phyloP scores from a whole-genome alignment of 2,329 filamentous ascomycete genomes.

The Colletotrichum higginsianum region DNA sequence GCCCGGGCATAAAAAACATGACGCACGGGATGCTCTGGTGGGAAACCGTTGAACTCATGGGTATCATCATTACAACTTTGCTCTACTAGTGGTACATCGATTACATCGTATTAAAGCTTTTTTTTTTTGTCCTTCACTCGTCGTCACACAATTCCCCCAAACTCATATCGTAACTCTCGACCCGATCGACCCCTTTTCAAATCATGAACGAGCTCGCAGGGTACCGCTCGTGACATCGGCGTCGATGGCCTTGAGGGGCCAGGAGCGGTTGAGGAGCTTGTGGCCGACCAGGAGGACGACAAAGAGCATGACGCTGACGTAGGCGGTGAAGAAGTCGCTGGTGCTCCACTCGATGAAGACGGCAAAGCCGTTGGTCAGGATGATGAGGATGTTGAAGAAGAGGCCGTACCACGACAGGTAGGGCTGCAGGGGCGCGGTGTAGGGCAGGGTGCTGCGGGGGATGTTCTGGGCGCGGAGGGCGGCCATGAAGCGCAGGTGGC shows the following conservation, averaged over 20 bases:
- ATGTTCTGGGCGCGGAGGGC: constrained; percentile 71
- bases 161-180: too few species aligned
- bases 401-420: constrained; percentile 77
- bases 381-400: constrained; percentile 75
- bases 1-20: too few species aligned
- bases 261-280: constrained; percentile 65
- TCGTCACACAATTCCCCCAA: not conserved
- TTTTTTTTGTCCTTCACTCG: not conserved
- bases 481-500: constrained; percentile 77
- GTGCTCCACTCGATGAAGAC: constrained; percentile 76
- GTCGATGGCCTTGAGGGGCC: constrained; percentile 54
- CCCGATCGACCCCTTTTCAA: not conserved
- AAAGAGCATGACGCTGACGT: constrained; percentile 77
- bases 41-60: constrained; percentile 20
- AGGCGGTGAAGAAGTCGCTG: constrained; percentile 74
- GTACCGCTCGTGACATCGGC: constrained; percentile 51
- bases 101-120: not conserved
- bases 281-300: constrained; percentile 72
- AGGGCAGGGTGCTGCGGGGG: constrained; percentile 71
- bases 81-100: constrained; percentile 39
- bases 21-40: not conserved
- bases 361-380: constrained; percentile 79
- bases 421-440: constrained; percentile 73
- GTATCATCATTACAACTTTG: constrained; percentile 39
- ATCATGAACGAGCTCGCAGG: constrained; percentile 22